phyloP scores from a whole-genome alignment of 371 early-diverging fungal genomes.

The Batkoa obscura region DNA sequence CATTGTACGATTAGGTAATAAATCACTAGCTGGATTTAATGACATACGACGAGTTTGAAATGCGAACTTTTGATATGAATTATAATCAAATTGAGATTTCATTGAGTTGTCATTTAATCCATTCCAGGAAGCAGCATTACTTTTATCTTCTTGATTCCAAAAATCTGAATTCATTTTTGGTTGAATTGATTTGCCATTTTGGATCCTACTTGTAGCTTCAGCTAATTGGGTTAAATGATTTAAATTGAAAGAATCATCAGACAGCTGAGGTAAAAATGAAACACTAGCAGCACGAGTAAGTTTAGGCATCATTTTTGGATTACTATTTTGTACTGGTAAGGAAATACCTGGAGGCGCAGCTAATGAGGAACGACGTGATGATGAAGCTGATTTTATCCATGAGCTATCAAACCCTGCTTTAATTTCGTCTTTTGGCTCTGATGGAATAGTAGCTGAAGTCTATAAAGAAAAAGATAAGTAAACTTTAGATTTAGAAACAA shows the following conservation, averaged over 20 bases:
- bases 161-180: background rate
- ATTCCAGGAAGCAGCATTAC: background rate
- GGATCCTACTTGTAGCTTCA: background rate
- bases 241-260: background rate
- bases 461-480: no score
- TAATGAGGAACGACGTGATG: background rate
- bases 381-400: no score
- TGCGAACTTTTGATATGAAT: background rate
- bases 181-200: background rate
- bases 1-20: background rate
- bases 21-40: background rate
- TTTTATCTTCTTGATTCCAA: background rate
- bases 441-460: no score
- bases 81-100: background rate
- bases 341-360: constrained; percentile 5
- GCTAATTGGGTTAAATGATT: background rate
- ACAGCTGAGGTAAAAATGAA: background rate
- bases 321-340: background rate
- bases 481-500: no score
- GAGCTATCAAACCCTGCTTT: no score
- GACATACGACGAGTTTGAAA: constrained; percentile 4
- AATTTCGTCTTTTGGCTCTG: no score
- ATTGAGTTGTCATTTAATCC: no score
- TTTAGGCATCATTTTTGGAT: background rate
- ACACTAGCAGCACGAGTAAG: constrained; percentile 1